Conservation (phyloP, 2,329 filamentous ascomycete genomes). For the Diaporthe amygdali region DNA sequence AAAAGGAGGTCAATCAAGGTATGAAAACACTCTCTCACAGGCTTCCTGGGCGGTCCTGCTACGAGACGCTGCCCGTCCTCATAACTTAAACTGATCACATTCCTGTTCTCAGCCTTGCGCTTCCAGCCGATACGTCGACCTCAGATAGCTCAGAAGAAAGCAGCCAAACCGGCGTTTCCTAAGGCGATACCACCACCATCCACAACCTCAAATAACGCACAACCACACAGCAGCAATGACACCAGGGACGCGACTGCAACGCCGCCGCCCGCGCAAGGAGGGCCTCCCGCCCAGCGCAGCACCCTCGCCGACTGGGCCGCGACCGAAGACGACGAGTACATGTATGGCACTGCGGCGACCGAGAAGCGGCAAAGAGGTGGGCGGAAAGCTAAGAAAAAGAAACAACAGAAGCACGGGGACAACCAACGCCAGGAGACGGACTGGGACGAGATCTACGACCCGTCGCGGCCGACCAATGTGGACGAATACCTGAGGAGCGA, state of each 20-base stretch:
- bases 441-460: conserved; percentile 93
- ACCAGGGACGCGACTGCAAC: conserved; percentile 44
- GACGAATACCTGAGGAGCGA: conserved; percentile 86
- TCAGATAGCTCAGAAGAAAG: conserved; percentile 65
- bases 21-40: not conserved
- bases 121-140: conserved; percentile 88
- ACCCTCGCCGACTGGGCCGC: conserved; percentile 83
- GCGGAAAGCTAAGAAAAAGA: conserved; percentile 70
- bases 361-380: conserved; percentile 78
- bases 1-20: conserved; percentile 61
- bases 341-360: conserved; percentile 60
- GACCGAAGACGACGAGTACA: conserved; percentile 81
- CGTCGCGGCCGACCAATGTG: conserved; percentile 79
- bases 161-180: conserved; percentile 66
- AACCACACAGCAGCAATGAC: conserved; percentile 34
- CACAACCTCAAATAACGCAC: conserved; percentile 30
- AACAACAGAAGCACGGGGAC: conserved; percentile 71
- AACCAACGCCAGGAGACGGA: conserved; percentile 66
- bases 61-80: no score
- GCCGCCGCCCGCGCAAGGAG: conserved; percentile 35
- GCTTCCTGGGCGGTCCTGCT: not conserved
- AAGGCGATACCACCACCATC: conserved; percentile 43
- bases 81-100: not conserved
- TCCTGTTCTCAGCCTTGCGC: conserved; percentile 65
- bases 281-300: conserved; percentile 61